A percentile compares a stretch with the other conserved stretches of the same genome.
Evolutionary conservation across 2,329 filamentous ascomycete genomes (phyloP).

Genomic region (Talaromyces sp.): DNA sequence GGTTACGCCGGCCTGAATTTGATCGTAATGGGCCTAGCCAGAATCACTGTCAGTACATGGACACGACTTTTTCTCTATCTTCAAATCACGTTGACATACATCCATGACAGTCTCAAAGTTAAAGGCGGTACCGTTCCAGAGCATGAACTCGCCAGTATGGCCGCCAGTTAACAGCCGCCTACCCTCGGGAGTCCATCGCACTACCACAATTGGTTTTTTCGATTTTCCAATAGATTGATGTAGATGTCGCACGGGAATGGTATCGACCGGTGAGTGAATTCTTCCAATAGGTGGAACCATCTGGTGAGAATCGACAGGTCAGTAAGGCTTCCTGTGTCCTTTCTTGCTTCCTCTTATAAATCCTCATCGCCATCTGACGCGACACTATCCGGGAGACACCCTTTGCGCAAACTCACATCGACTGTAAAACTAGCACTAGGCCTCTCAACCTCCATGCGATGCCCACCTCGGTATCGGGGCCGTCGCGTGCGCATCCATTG

Average conservation of each 20-base stretch:
- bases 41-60: neutral
- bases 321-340: conserved; percentile 8
- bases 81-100: conserved; percentile 37
- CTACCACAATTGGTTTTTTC: conserved; percentile 95
- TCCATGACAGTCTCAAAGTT: conserved; percentile 99
- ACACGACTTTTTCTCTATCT: neutral
- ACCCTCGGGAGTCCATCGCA: conserved; percentile 96
- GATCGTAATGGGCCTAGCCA: conserved; percentile 70
- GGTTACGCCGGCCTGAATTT: conserved; percentile 48
- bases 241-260: conserved; percentile 90
- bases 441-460: conserved; percentile 75
- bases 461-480: conserved; percentile 72
- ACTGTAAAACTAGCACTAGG: conserved; percentile 88
- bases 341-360: neutral
- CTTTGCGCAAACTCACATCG: conserved; percentile 63
- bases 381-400: neutral
- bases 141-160: conserved; percentile 94
- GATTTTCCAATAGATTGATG: conserved; percentile 99
- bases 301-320: conserved; percentile 47
- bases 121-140: conserved; percentile 99
- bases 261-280: conserved; percentile 74
- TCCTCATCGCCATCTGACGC: neutral
- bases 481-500: conserved; percentile 88
- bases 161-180: conserved; percentile 88
- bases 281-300: conserved; percentile 85